Conservation (phyloP, 495 filamentous ascomycete species). For the Penicillium maclennaniae region DNA sequence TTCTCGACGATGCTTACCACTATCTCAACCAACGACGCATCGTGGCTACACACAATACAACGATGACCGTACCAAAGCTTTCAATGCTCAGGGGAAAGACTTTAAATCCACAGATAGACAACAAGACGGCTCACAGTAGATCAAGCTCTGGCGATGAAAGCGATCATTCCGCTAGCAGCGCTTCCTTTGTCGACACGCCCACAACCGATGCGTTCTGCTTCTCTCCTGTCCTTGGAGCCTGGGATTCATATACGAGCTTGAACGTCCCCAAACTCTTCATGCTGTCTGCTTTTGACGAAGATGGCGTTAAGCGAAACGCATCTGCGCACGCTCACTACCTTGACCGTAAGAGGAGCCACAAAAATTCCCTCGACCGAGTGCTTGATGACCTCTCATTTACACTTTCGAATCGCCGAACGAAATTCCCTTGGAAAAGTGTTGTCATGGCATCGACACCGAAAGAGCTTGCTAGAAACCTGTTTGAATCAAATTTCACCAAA, state of each 20-base stretch:
- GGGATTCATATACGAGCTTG: not conserved
- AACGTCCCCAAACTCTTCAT: constrained; percentile 21
- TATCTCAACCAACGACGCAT: constrained; percentile 14
- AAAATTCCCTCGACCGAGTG: constrained; percentile 4
- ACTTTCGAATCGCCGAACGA: constrained; percentile 17
- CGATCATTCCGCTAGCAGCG: constrained; percentile 5
- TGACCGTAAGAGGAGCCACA: not conserved
- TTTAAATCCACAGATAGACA: not conserved
- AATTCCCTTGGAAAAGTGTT: constrained; percentile 26
- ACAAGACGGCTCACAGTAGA: not conserved
- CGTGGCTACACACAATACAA: constrained; percentile 7
- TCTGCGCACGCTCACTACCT: constrained; percentile 21
- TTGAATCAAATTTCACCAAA: constrained; percentile 14
- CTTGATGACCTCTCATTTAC: constrained; percentile 27
- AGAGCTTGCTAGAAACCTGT: constrained; percentile 21
- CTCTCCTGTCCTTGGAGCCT: not conserved
- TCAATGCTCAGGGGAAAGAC: constrained; percentile 1
- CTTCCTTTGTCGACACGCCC: constrained; percentile 11
- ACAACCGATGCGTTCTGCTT: constrained; percentile 5
- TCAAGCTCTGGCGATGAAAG: constrained; percentile 9
- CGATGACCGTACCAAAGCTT: not conserved
- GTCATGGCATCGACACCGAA: constrained; percentile 18
- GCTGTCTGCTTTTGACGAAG: constrained; percentile 30
- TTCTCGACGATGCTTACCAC: constrained; percentile 46
- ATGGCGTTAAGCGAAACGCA: constrained; percentile 26